Conservation (phyloP, 2,329 filamentous ascomycete species). For the Pseudovirgaria hyperparasitica region DNA sequence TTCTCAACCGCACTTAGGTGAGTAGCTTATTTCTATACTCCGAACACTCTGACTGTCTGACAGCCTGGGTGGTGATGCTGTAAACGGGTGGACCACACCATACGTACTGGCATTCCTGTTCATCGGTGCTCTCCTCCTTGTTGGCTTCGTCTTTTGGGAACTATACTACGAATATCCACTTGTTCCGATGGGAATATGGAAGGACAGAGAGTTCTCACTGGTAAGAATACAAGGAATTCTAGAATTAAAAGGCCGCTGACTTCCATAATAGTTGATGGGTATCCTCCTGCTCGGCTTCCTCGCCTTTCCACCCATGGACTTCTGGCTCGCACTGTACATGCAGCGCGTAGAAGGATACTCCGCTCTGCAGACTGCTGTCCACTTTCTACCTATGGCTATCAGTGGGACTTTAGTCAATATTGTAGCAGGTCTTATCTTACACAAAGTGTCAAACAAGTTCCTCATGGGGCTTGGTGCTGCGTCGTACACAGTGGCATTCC, state of each 20-base stretch:
- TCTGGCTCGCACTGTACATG: conserved; percentile 55
- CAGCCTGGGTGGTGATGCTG: conserved; percentile 39
- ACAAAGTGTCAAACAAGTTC: conserved; percentile 50
- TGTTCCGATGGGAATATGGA: conserved; percentile 44
- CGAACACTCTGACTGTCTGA: conserved; percentile 2
- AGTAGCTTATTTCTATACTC: conserved; percentile 11
- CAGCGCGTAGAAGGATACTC: conserved; percentile 41
- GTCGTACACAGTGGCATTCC: conserved; percentile 31
- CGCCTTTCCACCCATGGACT: conserved; percentile 46
- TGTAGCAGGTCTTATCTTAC: conserved; percentile 47
- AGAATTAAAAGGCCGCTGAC: conserved; percentile 1
- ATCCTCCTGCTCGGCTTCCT: conserved; percentile 49
- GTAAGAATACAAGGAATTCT: conserved; percentile 23
- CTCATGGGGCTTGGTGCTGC: conserved; percentile 42
- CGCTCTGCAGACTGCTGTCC: conserved; percentile 47
- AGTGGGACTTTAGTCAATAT: conserved; percentile 51
- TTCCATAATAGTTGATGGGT: conserved; percentile 34
- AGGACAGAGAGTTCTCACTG: conserved; percentile 51
- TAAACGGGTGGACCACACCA: conserved; percentile 48
- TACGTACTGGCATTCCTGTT: conserved; percentile 52
- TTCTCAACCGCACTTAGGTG: conserved; percentile 50
- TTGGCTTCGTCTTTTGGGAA: conserved; percentile 51
- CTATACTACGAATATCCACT: conserved; percentile 33
- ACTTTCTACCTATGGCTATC: conserved; percentile 53
- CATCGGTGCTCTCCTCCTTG: conserved; percentile 43